Conservation (phyloP, 441 rosid genomes). For the Corymbia calophylla region DNA sequence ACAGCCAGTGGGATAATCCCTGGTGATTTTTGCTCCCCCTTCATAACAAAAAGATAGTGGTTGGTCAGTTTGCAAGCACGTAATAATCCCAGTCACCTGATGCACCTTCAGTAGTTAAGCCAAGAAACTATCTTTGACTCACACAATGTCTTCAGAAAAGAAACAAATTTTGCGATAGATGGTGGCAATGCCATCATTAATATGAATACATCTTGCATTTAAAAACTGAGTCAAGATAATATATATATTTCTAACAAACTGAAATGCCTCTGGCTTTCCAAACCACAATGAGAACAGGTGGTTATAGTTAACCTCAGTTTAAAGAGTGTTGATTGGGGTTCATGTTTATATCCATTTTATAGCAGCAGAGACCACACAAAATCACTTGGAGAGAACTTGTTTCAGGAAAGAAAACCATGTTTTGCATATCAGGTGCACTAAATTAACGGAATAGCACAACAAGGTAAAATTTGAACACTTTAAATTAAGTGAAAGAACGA, state of each 20-base stretch:
- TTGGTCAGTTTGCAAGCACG: not conserved
- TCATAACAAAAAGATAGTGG: not conserved
- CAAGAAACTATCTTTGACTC: not conserved
- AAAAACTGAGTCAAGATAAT: not conserved
- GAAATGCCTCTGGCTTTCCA: not conserved
- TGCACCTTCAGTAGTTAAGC: not conserved
- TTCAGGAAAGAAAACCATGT: not conserved
- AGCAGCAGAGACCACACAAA: not conserved
- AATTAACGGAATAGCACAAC: not conserved
- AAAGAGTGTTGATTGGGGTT: not conserved
- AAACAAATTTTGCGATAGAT: not conserved
- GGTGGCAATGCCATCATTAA: not conserved
- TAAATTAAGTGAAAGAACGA: not conserved
- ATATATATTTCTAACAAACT: not conserved
- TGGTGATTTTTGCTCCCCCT: conserved; percentile 89
- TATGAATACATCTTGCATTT: not conserved
- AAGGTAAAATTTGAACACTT: not conserved
- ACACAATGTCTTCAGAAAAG: not conserved
- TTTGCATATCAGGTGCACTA: not conserved
- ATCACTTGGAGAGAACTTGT: not conserved
- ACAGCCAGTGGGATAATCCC: conserved; percentile 70
- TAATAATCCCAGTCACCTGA: not conserved
- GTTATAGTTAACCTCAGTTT: not conserved
- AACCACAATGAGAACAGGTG: not conserved
- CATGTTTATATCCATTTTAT: not conserved